phyloP scores from a whole-genome alignment of 2,329 filamentous ascomycete species.

The Verticillium nonalfalfae region DNA sequence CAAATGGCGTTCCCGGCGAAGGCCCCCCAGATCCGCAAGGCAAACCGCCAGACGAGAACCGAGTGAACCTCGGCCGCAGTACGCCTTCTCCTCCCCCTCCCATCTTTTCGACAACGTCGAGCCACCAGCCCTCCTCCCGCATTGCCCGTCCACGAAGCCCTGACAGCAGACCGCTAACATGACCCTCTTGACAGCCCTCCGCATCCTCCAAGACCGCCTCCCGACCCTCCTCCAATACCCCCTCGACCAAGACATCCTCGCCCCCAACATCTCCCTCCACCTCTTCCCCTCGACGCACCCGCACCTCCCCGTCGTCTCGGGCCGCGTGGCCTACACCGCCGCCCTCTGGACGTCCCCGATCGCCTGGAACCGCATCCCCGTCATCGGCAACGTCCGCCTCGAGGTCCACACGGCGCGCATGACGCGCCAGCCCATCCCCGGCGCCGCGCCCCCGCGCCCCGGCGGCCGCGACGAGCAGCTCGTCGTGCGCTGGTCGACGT shows the following conservation, averaged over 20 bases:
- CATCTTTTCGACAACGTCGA: not conserved
- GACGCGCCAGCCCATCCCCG: constrained; percentile 49
- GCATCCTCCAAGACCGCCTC: constrained; percentile 59
- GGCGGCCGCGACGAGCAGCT: constrained; percentile 68
- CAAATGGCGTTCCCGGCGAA: constrained; percentile 3
- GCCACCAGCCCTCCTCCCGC: too few species aligned
- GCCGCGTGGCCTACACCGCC: constrained; percentile 78
- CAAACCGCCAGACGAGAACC: constrained; percentile 46
- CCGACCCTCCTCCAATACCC: constrained; percentile 61
- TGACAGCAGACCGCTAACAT: not conserved
- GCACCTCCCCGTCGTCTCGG: constrained; percentile 86
- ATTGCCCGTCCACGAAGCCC: too few species aligned
- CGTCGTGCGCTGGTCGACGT: constrained; percentile 83
- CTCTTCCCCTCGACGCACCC: constrained; percentile 74
- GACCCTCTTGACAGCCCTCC: constrained; percentile 41
- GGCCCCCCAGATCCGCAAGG: constrained; percentile 12
- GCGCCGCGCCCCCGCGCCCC: constrained; percentile 36
- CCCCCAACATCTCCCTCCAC: constrained; percentile 64
- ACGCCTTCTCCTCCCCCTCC: constrained; percentile 17
- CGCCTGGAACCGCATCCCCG: constrained; percentile 87
- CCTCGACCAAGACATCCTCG: constrained; percentile 68
- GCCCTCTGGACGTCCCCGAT: constrained; percentile 95
- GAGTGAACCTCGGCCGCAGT: constrained; percentile 60
- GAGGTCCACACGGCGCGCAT: constrained; percentile 88
- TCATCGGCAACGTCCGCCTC: constrained; percentile 84